A percentile compares a stretch with the other conserved stretches of the same genome.
phyloP scores from a whole-genome alignment of 2,329 filamentous ascomycete genomes.

The Trematosphaeria pertusa region DNA sequence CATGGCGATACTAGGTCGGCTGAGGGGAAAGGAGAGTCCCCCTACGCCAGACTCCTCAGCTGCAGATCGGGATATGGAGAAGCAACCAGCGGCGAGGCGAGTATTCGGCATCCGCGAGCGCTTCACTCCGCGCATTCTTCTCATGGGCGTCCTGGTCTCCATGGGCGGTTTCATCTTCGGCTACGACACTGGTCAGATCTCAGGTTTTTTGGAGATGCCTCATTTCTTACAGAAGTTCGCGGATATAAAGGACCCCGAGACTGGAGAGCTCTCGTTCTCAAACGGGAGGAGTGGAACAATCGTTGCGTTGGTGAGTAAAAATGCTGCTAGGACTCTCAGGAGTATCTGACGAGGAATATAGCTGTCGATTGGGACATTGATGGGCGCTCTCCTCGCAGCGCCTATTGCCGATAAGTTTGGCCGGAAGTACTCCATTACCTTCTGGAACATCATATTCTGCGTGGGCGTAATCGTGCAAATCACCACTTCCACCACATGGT shows the following conservation, averaged over 20 bases:
- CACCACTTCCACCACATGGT: conserved; percentile 63
- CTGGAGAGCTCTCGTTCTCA: conserved; percentile 33
- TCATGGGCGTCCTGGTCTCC: conserved; percentile 43
- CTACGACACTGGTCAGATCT: conserved; percentile 46
- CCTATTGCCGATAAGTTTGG: conserved; percentile 68
- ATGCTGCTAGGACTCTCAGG: neutral
- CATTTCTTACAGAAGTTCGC: conserved; percentile 41
- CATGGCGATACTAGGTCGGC: conserved; percentile 32
- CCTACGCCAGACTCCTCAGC: conserved; percentile 32
- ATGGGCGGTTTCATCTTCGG: conserved; percentile 48
- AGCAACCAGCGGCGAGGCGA: conserved; percentile 33
- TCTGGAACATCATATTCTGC: conserved; percentile 67
- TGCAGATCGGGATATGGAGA: conserved; percentile 35
- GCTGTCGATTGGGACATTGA: conserved; percentile 76
- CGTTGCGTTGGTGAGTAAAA: conserved; percentile 37
- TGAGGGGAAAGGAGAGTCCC: conserved; percentile 20
- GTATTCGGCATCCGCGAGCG: conserved; percentile 34
- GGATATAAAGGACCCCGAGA: conserved; percentile 29
- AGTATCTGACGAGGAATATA: conserved; percentile 10
- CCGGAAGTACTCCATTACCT: conserved; percentile 67
- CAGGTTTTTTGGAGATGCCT: conserved; percentile 37
- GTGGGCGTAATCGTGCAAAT: conserved; percentile 72
- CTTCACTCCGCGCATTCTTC: conserved; percentile 39
- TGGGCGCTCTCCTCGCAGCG: conserved; percentile 68
- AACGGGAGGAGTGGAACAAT: conserved; percentile 44